phyloP scores from a whole-genome alignment of 345 rosid species.

The Cardamine resedifolia region DNA sequence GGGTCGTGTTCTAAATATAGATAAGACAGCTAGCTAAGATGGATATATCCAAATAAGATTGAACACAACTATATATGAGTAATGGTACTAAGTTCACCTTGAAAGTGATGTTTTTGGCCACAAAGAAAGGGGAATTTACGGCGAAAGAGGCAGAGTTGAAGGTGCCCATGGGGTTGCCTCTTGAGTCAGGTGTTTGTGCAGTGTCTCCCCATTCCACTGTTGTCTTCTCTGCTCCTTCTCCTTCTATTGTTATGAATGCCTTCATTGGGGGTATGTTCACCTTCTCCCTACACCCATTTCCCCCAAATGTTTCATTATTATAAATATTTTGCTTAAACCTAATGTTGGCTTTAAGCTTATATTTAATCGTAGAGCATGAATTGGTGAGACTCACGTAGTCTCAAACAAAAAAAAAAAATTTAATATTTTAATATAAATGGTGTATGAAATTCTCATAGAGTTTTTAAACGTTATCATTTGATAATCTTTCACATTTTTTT shows the following conservation, averaged over 20 bases:
- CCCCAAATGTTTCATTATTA: background rate
- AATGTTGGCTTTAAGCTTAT: too few species aligned
- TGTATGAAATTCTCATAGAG: too few species aligned
- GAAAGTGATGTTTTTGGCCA: constrained; percentile 93
- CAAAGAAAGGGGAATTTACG: constrained; percentile 80
- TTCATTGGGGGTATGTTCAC: constrained; percentile 76
- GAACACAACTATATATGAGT: background rate
- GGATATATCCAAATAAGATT: background rate
- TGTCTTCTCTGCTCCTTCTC: constrained; percentile 89
- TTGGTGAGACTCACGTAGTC: too few species aligned
- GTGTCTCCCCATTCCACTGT: constrained; percentile 95
- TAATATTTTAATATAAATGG: too few species aligned
- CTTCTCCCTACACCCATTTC: constrained; percentile 61
- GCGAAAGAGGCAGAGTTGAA: constrained; percentile 88
- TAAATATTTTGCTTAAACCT: background rate
- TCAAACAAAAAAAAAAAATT: too few species aligned
- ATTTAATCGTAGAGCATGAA: too few species aligned
- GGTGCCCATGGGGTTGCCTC: constrained; percentile 75
- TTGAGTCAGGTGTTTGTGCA: constrained; percentile 74
- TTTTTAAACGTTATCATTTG: too few species aligned
- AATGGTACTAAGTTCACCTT: constrained; percentile 52
- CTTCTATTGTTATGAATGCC: constrained; percentile 82
- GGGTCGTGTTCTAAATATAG: constrained; percentile 69
- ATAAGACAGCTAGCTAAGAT: background rate
- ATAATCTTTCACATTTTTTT: too few species aligned